These are phyloP conservation scores for Bipolaris gigantea DNA, from an alignment of 2,329 filamentous ascomycete genomes.

Conservation along the genomic window DNA sequence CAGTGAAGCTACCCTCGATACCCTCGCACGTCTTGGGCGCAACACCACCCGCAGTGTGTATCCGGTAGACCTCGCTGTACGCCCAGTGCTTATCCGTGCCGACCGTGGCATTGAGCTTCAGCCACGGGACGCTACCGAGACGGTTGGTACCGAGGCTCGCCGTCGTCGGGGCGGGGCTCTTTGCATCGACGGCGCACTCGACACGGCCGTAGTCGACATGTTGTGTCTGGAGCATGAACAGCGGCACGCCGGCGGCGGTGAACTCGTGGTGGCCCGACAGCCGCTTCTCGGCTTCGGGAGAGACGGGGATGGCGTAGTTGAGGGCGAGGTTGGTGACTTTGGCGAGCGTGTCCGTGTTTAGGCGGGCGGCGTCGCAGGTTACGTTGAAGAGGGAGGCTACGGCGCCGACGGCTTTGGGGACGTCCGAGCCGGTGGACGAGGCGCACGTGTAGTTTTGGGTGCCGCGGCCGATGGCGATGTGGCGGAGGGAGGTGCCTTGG, in stretches of 20 bases:
- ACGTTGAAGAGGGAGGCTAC: conserved; percentile 85
- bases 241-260: conserved; percentile 67
- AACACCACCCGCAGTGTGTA: conserved; percentile 80
- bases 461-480: conserved; percentile 84
- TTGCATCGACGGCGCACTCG: conserved; percentile 64
- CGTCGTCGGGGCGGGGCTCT: conserved; percentile 63
- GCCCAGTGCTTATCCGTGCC: conserved; percentile 29
- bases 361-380: conserved; percentile 74
- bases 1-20: conserved; percentile 64
- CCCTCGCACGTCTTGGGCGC: conserved; percentile 73
- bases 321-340: conserved; percentile 69
- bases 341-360: conserved; percentile 57
- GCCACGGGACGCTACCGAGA: conserved; percentile 73
- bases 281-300: conserved; percentile 55
- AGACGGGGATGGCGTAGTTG: conserved; percentile 60
- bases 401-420: conserved; percentile 70
- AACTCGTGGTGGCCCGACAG: conserved; percentile 84
- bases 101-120: conserved; percentile 62
- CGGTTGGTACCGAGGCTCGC: conserved; percentile 61
- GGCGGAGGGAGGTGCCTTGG: conserved; percentile 65
- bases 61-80: conserved; percentile 76
- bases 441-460: conserved; percentile 94
- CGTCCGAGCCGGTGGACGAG: conserved; percentile 57
- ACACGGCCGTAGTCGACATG: conserved; percentile 59
- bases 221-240: conserved; percentile 74